These are phyloP conservation scores for Apostasia shenzhenica DNA, from an alignment of 106 monocot species.

Conservation along the genomic window DNA sequence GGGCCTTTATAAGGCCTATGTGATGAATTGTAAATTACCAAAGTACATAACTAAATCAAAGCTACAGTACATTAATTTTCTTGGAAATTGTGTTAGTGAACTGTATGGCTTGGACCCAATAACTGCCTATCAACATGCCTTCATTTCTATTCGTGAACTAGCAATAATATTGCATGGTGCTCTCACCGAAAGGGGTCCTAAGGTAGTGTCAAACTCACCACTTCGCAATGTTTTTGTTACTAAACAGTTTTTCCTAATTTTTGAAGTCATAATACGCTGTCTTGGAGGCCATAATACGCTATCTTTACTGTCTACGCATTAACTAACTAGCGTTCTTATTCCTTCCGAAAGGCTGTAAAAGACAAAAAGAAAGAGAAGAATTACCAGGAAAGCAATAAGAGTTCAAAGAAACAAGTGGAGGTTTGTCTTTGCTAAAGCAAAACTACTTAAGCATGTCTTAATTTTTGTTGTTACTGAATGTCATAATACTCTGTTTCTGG, in stretches of 20 bases:
- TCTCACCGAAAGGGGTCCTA: conserved; percentile 64
- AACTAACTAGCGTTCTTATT: not conserved
- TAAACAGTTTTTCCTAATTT: too few species aligned
- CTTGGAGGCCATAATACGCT: too few species aligned
- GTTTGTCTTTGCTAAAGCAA: conserved; percentile 16
- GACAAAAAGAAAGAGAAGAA: conserved; percentile 40
- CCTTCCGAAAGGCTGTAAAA: conserved; percentile 16
- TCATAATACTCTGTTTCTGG: too few species aligned
- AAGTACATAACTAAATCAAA: conserved; percentile 68
- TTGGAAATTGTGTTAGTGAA: conserved; percentile 88
- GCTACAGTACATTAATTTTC: conserved; percentile 77
- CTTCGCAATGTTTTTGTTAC: not conserved
- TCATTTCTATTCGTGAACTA: conserved; percentile 87
- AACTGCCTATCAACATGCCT: conserved; percentile 84
- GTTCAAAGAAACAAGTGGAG: conserved; percentile 33
- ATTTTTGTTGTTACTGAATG: too few species aligned
- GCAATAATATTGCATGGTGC: conserved; percentile 62
- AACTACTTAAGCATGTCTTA: too few species aligned
- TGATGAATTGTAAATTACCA: conserved; percentile 77
- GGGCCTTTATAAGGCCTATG: conserved; percentile 91
- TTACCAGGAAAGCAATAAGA: conserved; percentile 39
- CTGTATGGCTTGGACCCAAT: conserved; percentile 71
- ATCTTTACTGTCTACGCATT: not conserved
- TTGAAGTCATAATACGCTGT: too few species aligned
- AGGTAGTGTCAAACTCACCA: conserved; percentile 29